A percentile compares a stretch with the other conserved stretches of the same genome.
These are phyloP conservation scores for Amanita phalloides DNA, from an alignment of 768 basidiomycete genomes.

Conservation along the genomic window DNA sequence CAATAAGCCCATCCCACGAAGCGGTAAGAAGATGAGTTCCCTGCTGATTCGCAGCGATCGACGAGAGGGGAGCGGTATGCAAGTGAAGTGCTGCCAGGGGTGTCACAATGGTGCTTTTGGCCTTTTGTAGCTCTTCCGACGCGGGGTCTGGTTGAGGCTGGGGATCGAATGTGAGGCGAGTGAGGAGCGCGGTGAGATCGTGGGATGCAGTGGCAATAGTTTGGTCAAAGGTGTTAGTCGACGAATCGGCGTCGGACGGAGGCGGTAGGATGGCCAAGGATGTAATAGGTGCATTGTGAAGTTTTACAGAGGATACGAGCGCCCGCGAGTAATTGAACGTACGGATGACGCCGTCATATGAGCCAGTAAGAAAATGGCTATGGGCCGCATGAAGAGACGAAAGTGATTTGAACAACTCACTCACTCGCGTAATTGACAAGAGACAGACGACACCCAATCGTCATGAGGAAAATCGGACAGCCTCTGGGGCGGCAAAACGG, in stretches of 20 bases:
- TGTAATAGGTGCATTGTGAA: conserved; percentile 60
- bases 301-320: conserved; percentile 32
- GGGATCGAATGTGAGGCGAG: conserved; percentile 23
- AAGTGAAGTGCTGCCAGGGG: conserved; percentile 67
- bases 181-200: conserved; percentile 63
- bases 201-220: conserved; percentile 66
- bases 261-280: conserved; percentile 41
- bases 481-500: conserved; percentile 76
- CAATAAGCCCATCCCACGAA: conserved; percentile 82
- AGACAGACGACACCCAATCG: conserved; percentile 88
- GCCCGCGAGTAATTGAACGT: conserved; percentile 64
- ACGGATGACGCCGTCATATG: conserved; percentile 73
- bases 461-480: conserved; percentile 75
- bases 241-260: conserved; percentile 2
- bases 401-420: background rate
- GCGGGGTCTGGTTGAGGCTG: conserved; percentile 1
- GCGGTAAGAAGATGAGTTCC: conserved; percentile 68
- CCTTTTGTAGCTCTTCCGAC: background rate
- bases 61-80: conserved; percentile 75
- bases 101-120: conserved; percentile 17
- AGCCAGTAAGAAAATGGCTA: conserved; percentile 66
- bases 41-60: conserved; percentile 41
- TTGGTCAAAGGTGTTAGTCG: conserved; percentile 15
- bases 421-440: conserved; percentile 47
- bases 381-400: background rate